phyloP scores from a whole-genome alignment of 1,284 basidiomycete species.

The Polyporus tsugae region DNA sequence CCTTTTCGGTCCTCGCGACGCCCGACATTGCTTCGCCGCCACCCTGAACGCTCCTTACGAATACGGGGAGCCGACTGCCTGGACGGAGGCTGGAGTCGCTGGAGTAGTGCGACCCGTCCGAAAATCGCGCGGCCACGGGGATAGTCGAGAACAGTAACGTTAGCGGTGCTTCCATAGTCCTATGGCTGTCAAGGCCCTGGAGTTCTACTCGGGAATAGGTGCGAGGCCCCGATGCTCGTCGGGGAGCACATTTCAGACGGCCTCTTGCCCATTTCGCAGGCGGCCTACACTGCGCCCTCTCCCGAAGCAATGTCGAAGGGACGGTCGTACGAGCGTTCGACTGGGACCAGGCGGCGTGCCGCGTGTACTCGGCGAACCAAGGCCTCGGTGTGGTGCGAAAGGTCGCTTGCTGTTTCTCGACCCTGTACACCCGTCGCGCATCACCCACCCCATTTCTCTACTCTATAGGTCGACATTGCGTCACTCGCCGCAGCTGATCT shows the following conservation, averaged over 20 bases:
- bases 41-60: slow-evolving; percentile 20
- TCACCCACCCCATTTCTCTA: slow-evolving; percentile 17
- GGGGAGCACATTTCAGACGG: neutral
- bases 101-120: slow-evolving; percentile 10
- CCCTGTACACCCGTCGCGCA: neutral
- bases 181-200: slow-evolving; percentile 59
- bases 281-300: slow-evolving; percentile 74
- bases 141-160: slow-evolving; percentile 6
- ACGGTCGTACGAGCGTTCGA: slow-evolving; percentile 71
- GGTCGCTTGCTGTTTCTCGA: slow-evolving; percentile 45
- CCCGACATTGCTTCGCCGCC: slow-evolving; percentile 16
- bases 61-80: slow-evolving; percentile 11
- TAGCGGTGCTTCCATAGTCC: neutral
- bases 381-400: slow-evolving; percentile 54
- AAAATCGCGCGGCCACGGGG: slow-evolving; percentile 15
- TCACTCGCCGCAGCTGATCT: slow-evolving; percentile 58
- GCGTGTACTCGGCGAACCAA: slow-evolving; percentile 69
- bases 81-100: neutral
- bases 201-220: slow-evolving; percentile 84
- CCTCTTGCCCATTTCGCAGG: slow-evolving; percentile 49
- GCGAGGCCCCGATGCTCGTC: slow-evolving; percentile 19
- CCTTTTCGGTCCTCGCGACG: slow-evolving; percentile 16
- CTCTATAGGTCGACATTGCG: slow-evolving; percentile 66
- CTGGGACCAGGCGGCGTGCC: slow-evolving; percentile 78
- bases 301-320: slow-evolving; percentile 53